Evolutionary conservation across 2,329 filamentous ascomycete genomes (phyloP).

Genomic region (Mariannaea elegans): DNA sequence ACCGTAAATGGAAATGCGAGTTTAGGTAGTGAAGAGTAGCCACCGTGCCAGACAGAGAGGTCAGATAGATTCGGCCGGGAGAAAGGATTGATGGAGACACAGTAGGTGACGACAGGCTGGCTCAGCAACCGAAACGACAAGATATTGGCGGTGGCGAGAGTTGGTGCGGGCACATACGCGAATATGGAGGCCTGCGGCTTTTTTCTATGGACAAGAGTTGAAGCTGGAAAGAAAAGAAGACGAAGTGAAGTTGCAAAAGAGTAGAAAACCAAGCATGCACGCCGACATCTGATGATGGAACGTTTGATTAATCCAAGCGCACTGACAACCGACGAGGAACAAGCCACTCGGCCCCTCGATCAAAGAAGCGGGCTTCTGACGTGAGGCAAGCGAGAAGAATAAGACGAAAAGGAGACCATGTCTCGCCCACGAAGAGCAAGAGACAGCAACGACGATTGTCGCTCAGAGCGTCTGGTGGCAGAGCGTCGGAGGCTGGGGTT

Average conservation of each 20-base stretch:
- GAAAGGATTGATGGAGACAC: constrained; percentile 16
- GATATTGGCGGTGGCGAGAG: constrained; percentile 24
- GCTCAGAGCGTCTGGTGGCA: constrained; percentile 31
- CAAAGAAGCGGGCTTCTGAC: constrained; percentile 23
- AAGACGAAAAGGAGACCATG: constrained; percentile 26
- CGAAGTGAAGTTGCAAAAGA: constrained; percentile 28
- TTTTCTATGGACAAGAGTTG: constrained; percentile 23
- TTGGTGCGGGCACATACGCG: constrained; percentile 25
- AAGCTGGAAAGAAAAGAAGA: constrained; percentile 20
- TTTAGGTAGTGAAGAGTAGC: not conserved
- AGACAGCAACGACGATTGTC: constrained; percentile 25
- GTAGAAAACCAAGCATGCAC: constrained; percentile 24
- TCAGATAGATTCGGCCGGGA: constrained; percentile 13
- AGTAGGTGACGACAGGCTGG: constrained; percentile 21
- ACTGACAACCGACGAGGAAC: constrained; percentile 23
- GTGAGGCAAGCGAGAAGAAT: constrained; percentile 24
- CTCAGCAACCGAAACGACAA: constrained; percentile 19
- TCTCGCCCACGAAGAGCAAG: constrained; percentile 26
- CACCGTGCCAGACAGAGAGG: not conserved
- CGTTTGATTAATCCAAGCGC: constrained; percentile 23
- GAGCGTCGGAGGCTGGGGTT: constrained; percentile 35
- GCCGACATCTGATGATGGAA: constrained; percentile 26
- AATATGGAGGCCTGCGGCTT: constrained; percentile 28
- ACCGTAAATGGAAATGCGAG: constrained; percentile 15
- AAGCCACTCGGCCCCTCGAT: constrained; percentile 27